A percentile compares a stretch with the other conserved stretches of the same genome.
phyloP scores from a whole-genome alignment of 768 basidiomycete species.

The Dentipellis sp. region DNA sequence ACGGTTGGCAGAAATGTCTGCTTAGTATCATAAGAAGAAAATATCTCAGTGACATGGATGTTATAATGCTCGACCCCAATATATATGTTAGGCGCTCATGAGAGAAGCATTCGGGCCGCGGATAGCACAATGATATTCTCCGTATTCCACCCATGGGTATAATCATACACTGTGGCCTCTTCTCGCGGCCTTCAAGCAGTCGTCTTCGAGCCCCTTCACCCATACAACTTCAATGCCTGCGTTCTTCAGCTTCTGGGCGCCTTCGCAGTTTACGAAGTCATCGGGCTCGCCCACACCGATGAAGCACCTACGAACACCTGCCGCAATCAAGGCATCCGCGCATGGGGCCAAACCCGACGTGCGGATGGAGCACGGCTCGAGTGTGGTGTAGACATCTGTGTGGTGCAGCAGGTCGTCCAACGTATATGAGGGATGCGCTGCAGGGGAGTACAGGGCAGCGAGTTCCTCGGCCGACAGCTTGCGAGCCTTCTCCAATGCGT shows the following conservation, averaged over 20 bases:
- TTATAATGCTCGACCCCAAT: no score
- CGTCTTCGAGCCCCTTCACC: slow-evolving; percentile 62
- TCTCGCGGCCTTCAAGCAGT: slow-evolving; percentile 77
- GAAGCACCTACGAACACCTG: slow-evolving; percentile 64
- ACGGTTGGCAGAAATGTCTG: no score
- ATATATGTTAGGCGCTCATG: no score
- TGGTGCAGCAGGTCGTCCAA: slow-evolving; percentile 43
- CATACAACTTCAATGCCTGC: slow-evolving; percentile 73
- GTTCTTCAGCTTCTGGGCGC: slow-evolving; percentile 59
- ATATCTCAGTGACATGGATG: no score
- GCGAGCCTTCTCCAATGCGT: slow-evolving; percentile 70
- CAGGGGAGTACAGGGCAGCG: slow-evolving; percentile 31
- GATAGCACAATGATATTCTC: no score
- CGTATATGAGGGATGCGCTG: slow-evolving; percentile 21
- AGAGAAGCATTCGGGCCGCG: no score
- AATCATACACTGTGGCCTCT: slow-evolving; percentile 29
- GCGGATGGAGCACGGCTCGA: slow-evolving; percentile 91
- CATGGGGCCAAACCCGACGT: slow-evolving; percentile 85
- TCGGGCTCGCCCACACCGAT: slow-evolving; percentile 88
- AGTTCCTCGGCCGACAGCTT: slow-evolving; percentile 36
- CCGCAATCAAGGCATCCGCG: slow-evolving; percentile 70
- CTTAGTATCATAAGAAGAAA: no score
- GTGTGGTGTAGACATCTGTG: slow-evolving; percentile 84
- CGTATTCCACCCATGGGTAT: no score
- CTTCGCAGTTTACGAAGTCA: slow-evolving; percentile 93